phyloP scores from a whole-genome alignment of 163 green algal genomes.

The Prototheca cutis region DNA sequence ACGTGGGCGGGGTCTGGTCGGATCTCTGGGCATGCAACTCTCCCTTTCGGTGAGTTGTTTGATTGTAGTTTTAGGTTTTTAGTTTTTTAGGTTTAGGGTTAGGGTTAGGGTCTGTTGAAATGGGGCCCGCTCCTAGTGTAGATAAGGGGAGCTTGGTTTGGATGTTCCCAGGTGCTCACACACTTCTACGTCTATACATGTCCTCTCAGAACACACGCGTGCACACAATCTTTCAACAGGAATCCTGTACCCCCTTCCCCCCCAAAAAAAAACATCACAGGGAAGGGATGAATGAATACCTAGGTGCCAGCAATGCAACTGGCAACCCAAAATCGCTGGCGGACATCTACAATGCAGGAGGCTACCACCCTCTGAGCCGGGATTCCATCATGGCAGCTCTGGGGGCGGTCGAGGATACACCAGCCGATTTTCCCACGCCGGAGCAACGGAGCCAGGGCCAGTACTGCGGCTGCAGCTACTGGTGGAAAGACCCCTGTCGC shows the following conservation, averaged over 20 bases:
- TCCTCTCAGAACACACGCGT: too few species aligned
- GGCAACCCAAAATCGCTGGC: neutral
- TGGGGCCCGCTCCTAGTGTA: too few species aligned
- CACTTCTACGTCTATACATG: too few species aligned
- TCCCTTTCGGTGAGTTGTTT: slow-evolving; percentile 6
- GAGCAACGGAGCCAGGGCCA: slow-evolving; percentile 1
- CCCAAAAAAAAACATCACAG: neutral
- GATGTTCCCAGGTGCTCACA: too few species aligned
- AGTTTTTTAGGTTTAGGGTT: too few species aligned
- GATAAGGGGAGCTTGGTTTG: too few species aligned
- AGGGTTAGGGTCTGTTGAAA: too few species aligned
- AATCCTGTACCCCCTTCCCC: too few species aligned
- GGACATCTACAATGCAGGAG: slow-evolving; percentile 10
- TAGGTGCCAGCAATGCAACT: neutral
- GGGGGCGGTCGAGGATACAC: neutral
- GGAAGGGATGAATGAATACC: neutral
- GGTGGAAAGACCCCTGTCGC: slow-evolving; percentile 27
- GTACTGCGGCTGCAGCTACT: slow-evolving; percentile 18
- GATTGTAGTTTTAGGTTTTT: too few species aligned
- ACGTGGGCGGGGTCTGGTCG: slow-evolving; percentile 18
- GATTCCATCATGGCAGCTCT: slow-evolving; percentile 5
- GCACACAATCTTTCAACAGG: too few species aligned
- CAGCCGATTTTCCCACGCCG: slow-evolving; percentile 8
- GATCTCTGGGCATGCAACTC: slow-evolving; percentile 17
- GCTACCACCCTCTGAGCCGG: slow-evolving; percentile 16